Conservation (phyloP, 768 basidiomycete species). For the Rubroboletus pulcherrimus region DNA sequence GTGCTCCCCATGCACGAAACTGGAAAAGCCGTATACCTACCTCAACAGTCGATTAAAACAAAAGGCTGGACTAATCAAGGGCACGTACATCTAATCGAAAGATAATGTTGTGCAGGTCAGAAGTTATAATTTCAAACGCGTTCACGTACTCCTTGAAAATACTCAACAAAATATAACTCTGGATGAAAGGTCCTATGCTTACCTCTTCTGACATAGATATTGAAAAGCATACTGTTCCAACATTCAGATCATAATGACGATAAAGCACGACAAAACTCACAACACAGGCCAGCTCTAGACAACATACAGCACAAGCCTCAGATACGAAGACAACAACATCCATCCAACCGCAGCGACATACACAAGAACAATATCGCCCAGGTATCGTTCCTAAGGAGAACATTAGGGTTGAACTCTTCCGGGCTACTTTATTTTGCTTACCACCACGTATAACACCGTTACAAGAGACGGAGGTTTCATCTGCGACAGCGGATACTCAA, state of each 20-base stretch:
- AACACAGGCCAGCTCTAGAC: constrained; percentile 17
- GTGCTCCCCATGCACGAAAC: constrained; percentile 33
- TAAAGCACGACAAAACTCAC: constrained; percentile 11
- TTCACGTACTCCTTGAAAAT: constrained; percentile 22
- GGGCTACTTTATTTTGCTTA: constrained; percentile 5
- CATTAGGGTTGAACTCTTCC: not conserved
- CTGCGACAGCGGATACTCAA: constrained; percentile 10
- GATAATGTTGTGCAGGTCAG: not conserved
- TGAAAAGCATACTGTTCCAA: constrained; percentile 21
- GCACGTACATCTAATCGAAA: constrained; percentile 21
- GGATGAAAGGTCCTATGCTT: not conserved
- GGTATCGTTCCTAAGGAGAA: constrained; percentile 26
- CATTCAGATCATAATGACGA: not conserved
- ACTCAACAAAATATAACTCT: not conserved
- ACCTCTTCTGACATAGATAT: constrained; percentile 17
- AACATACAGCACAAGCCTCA: not conserved
- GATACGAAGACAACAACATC: not conserved
- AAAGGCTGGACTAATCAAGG: not conserved
- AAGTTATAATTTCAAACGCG: not conserved
- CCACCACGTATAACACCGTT: constrained; percentile 23
- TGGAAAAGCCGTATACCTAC: constrained; percentile 27
- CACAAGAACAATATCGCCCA: constrained; percentile 30
- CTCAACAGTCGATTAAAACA: not conserved
- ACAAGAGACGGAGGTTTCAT: constrained; percentile 26
- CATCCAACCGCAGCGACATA: constrained; percentile 7